phyloP scores from a whole-genome alignment of 2,329 filamentous ascomycete genomes.

The Juglanconis sp. region DNA sequence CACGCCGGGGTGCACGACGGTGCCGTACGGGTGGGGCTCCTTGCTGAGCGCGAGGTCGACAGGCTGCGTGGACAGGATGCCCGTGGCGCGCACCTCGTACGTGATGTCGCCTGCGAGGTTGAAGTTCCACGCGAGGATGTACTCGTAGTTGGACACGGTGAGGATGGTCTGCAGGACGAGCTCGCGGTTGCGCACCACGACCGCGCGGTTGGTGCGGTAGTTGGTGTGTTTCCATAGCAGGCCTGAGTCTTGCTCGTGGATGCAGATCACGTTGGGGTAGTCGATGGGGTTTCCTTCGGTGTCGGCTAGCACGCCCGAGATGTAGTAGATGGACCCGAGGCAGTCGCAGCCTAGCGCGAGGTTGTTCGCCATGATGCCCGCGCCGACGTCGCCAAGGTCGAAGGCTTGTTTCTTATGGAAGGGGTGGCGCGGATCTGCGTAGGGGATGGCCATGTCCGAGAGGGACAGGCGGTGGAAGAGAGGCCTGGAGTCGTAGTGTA shows the following conservation, averaged over 20 bases:
- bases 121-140: conserved; percentile 34
- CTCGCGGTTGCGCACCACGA: conserved; percentile 48
- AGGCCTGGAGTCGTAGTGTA: conserved; percentile 57
- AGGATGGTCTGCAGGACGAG: conserved; percentile 56
- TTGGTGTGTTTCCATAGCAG: conserved; percentile 58
- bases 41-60: conserved; percentile 54
- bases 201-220: conserved; percentile 49
- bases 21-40: conserved; percentile 49
- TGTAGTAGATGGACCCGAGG: conserved; percentile 54
- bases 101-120: conserved; percentile 41
- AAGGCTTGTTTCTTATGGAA: conserved; percentile 66
- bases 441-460: conserved; percentile 63
- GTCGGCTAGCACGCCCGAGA: conserved; percentile 18
- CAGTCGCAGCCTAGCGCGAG: conserved; percentile 60
- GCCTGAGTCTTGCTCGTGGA: conserved; percentile 57
- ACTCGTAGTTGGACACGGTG: conserved; percentile 58
- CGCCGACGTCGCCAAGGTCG: conserved; percentile 64
- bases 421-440: conserved; percentile 58
- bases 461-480: conserved; percentile 59
- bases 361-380: conserved; percentile 63
- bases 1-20: conserved; percentile 58
- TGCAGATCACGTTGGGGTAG: conserved; percentile 47
- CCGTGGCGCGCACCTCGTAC: conserved; percentile 19
- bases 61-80: conserved; percentile 54
- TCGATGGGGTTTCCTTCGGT: conserved; percentile 11